Evolutionary conservation across 192 early-diverging fungal genomes (phyloP).

Genomic region (Geranomyces michiganensis): DNA sequence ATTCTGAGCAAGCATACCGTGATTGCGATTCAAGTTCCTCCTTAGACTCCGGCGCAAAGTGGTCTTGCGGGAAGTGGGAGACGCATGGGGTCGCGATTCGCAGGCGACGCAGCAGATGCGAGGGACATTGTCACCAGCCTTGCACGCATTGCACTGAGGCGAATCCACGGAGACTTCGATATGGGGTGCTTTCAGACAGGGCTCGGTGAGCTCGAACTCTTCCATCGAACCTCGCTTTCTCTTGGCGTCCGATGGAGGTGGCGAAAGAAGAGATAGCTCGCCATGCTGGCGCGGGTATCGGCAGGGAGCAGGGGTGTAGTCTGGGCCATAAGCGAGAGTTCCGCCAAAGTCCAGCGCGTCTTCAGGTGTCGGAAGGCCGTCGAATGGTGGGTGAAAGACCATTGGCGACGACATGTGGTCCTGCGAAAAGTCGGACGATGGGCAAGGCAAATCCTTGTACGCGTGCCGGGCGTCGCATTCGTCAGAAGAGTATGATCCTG

Average conservation of each 20-base stretch:
- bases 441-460: slow-evolving; percentile 7
- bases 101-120: too few species aligned
- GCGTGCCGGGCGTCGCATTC: background rate
- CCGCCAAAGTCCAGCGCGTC: background rate
- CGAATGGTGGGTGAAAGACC: slow-evolving; percentile 24
- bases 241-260: background rate
- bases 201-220: background rate
- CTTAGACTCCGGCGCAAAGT: too few species aligned
- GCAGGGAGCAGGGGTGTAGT: background rate
- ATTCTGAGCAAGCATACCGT: too few species aligned
- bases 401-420: slow-evolving; percentile 27
- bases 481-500: background rate
- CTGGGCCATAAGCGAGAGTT: background rate
- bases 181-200: too few species aligned
- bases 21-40: too few species aligned
- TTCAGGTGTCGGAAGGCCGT: background rate
- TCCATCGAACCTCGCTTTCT: background rate
- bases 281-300: background rate
- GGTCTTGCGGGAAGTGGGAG: too few species aligned
- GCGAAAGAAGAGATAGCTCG: background rate
- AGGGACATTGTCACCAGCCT: too few species aligned
- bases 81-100: too few species aligned
- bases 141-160: too few species aligned
- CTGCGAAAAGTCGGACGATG: slow-evolving; percentile 14
- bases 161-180: too few species aligned